phyloP scores from a whole-genome alignment of 1,139 yeast species.

The Candida sanyaensis region DNA sequence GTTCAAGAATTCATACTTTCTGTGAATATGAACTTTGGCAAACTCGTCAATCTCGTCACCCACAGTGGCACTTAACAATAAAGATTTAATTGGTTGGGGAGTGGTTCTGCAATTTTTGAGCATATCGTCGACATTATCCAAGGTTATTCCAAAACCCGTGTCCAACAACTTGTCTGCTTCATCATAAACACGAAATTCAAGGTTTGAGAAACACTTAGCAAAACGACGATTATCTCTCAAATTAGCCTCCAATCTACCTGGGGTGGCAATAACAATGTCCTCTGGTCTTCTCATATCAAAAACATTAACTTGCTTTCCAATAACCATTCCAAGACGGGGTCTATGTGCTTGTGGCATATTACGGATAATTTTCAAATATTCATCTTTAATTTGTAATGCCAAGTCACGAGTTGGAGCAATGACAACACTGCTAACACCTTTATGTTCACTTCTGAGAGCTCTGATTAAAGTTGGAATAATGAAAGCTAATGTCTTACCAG shows the following conservation, averaged over 20 bases:
- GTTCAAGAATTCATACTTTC: constrained; percentile 67
- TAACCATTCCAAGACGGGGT: constrained; percentile 27
- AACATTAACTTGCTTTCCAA: constrained; percentile 41
- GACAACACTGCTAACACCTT: constrained; percentile 58
- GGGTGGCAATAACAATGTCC: constrained; percentile 79
- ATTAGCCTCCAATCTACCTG: constrained; percentile 78
- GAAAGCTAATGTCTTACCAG: constrained; percentile 92
- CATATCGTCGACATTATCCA: constrained; percentile 34
- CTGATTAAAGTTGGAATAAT: constrained; percentile 73
- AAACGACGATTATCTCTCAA: constrained; percentile 45
- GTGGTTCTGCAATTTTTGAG: constrained; percentile 12
- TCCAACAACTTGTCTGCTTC: constrained; percentile 80
- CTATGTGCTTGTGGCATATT: constrained; percentile 19
- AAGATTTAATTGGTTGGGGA: constrained; percentile 51
- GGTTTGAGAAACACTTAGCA: constrained; percentile 48
- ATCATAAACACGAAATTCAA: constrained; percentile 73
- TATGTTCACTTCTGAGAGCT: constrained; percentile 22
- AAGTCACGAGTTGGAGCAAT: constrained; percentile 92
- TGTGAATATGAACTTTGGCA: constrained; percentile 66
- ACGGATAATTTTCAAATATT: constrained; percentile 48
- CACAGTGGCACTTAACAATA: constrained; percentile 87
- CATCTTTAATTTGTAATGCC: constrained; percentile 80
- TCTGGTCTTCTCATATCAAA: constrained; percentile 27
- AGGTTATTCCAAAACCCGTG: constrained; percentile 69
- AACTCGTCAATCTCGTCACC: constrained; percentile 65